A percentile compares a stretch with the other conserved stretches of the same genome.
Evolutionary conservation across 139 green algal species (phyloP).

Genomic region (Eudorina sp.): DNA sequence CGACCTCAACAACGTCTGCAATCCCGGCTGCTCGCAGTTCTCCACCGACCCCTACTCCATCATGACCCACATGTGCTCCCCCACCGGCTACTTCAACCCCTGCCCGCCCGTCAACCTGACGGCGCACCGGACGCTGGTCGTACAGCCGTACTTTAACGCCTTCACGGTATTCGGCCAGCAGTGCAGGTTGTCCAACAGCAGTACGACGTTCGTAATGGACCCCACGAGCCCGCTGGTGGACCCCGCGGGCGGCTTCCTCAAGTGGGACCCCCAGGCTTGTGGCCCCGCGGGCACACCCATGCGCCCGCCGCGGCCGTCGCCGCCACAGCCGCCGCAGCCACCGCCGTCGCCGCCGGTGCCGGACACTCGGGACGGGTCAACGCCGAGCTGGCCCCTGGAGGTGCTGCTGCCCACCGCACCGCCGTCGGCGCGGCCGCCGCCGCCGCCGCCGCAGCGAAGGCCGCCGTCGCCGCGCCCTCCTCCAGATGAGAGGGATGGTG

Average conservation of each 20-base stretch:
- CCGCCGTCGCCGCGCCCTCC: neutral
- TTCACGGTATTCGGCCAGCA: neutral
- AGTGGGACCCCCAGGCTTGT: conserved; percentile 20
- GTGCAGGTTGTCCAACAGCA: neutral
- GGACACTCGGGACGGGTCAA: neutral
- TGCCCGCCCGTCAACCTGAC: conserved; percentile 23
- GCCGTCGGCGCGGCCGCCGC: neutral
- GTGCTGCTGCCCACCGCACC: too few relatives aligned
- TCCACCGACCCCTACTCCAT: neutral
- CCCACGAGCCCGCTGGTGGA: neutral
- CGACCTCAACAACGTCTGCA: conserved; percentile 16
- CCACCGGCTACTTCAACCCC: neutral
- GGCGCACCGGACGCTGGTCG: neutral
- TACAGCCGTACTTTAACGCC: conserved; percentile 28
- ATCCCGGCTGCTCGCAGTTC: neutral
- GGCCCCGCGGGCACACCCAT: neutral
- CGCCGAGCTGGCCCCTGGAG: too few relatives aligned
- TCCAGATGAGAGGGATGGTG: too few relatives aligned
- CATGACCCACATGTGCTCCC: neutral
- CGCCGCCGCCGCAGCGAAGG: neutral
- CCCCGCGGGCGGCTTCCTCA: neutral
- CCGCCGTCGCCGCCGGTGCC: neutral
- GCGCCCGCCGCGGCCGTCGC: neutral
- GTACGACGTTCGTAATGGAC: neutral
- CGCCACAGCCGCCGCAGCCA: neutral